Conservation (phyloP, 139 green algal genomes). For the Picochlorum costavermella region DNA sequence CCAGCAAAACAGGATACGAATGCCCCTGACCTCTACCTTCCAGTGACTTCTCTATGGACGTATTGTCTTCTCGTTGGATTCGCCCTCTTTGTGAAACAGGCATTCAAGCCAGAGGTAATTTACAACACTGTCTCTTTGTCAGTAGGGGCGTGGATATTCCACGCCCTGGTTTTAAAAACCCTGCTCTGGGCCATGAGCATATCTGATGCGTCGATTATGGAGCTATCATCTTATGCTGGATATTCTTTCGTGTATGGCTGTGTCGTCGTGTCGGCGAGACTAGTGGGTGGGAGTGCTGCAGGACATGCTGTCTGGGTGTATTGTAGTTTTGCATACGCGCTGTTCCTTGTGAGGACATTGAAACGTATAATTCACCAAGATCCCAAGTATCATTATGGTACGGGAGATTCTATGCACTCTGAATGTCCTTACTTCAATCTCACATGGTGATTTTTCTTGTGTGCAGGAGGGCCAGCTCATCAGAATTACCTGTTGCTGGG, state of each 20-base stretch:
- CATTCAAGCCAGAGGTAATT: constrained; percentile 64
- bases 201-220: constrained; percentile 59
- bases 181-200: constrained; percentile 62
- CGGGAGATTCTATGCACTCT: not conserved
- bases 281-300: constrained; percentile 24
- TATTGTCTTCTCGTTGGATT: constrained; percentile 67
- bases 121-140: constrained; percentile 54
- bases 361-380: constrained; percentile 86
- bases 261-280: constrained; percentile 8
- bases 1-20: constrained; percentile 83
- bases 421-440: not conserved
- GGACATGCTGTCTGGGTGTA: constrained; percentile 69
- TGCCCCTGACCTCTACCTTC: constrained; percentile 94
- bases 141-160: constrained; percentile 54
- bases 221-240: constrained; percentile 77
- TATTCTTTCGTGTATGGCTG: constrained; percentile 68
- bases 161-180: constrained; percentile 52
- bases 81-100: constrained; percentile 10
- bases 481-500: constrained; percentile 84
- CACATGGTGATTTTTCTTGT: constrained; percentile 11
- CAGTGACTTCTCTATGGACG: constrained; percentile 73
- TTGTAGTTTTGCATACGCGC: constrained; percentile 58
- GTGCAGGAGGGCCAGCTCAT: constrained; percentile 44
- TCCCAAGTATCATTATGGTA: constrained; percentile 48
- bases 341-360: constrained; percentile 90